phyloP scores from a whole-genome alignment of 352 stramenopile genomes.

The Peronospora destructor region DNA sequence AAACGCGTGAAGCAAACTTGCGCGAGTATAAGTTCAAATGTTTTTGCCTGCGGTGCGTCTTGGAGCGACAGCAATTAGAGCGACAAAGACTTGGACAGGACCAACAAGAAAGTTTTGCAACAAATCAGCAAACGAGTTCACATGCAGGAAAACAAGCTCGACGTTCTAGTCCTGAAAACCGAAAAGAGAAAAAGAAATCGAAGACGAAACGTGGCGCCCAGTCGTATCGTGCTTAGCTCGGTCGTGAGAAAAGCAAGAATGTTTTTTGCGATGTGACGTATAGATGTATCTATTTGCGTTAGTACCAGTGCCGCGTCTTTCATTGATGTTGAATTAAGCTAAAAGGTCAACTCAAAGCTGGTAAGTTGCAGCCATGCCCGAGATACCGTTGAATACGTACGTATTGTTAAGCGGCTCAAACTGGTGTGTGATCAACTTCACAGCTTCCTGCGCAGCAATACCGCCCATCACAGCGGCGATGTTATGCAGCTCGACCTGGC shows the following conservation, averaged over 20 bases:
- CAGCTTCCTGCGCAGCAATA: slow-evolving; percentile 93
- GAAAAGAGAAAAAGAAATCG: slow-evolving; percentile 10
- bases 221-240: slow-evolving; percentile 2
- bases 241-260: slow-evolving; percentile 5
- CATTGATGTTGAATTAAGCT: slow-evolving; percentile 10
- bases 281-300: neutral
- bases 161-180: neutral
- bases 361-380: slow-evolving; percentile 61
- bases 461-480: slow-evolving; percentile 93
- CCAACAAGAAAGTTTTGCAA: neutral
- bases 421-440: slow-evolving; percentile 98
- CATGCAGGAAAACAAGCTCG: slow-evolving; percentile 1
- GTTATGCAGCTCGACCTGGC: slow-evolving; percentile 90
- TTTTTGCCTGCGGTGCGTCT: slow-evolving; percentile 51
- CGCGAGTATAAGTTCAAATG: slow-evolving; percentile 81
- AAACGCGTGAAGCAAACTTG: slow-evolving; percentile 56
- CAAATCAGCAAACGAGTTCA: neutral
- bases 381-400: slow-evolving; percentile 98
- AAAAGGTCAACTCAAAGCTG: slow-evolving; percentile 39
- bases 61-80: slow-evolving; percentile 34
- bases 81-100: slow-evolving; percentile 1
- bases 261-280: slow-evolving; percentile 12
- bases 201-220: slow-evolving; percentile 13
- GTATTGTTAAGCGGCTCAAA: slow-evolving; percentile 96
- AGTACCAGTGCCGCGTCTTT: slow-evolving; percentile 15